Evolutionary conservation across 306 rosid species (phyloP), one percentile per base, ranked within the genome.

Genomic region (Rosa chinensis): DNA sequence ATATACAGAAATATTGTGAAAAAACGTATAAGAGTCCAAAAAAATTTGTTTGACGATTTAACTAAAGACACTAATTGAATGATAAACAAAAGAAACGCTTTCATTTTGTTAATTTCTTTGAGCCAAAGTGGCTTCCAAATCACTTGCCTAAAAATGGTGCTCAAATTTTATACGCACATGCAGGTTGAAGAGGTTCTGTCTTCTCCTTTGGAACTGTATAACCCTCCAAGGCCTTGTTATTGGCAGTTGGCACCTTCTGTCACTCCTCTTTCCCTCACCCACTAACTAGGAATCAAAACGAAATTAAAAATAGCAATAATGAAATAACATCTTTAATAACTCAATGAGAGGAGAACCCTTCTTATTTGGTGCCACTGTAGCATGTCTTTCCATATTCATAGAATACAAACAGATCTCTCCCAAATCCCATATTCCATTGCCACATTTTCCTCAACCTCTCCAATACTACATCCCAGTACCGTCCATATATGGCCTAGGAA

Each of bases 151-250:
- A 84, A 74, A 81, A 77, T 82, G 84, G 82, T 67, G 74, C 77
- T 81, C 7, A 59, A 32, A 61, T 78, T 75, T 32, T 43, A 75
- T 37, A 45, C 71, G 42, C 84, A 84, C 71, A 43, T 9, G 37
- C 43, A 82, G 75, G 76, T 39, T 45, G 83, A 88, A 80, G 52
- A 79, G 85, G 81, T 85, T 85, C 18, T 87, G 87, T 84, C 84
- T 77, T 77, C 43, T 48, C 66, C 40, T 44, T 20, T 78, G 85
- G 88, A 64, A 76, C 77, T 87, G 28, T 50, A 28, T 12, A 73
- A 66, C 79, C 80, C 81, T 84, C 48, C 28, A 69, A 78, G 81
- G 78, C 82, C 75, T 81, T 23, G 21, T 32, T 32, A 32, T 64
- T 64, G 66, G 35, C 66, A 32, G 80, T 77, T 88, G 87, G 85